Percentiles rank a stretch among this genome's conserved stretches.
phyloP scores from a whole-genome alignment of 805 yeast species.

The Ogataea methylovora region DNA sequence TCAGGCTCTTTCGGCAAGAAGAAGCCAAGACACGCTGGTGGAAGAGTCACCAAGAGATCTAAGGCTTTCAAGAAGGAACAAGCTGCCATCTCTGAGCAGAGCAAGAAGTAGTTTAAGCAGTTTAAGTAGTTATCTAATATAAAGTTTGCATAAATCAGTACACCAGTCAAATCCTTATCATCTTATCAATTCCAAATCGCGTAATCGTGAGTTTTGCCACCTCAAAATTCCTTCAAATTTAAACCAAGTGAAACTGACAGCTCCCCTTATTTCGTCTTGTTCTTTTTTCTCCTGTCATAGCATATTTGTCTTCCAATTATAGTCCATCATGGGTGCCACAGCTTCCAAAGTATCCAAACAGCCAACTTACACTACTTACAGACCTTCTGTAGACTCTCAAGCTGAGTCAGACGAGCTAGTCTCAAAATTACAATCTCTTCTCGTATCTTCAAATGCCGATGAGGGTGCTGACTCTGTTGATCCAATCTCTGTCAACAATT shows the following conservation, averaged over 20 bases:
- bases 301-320: not conserved
- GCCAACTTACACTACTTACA: constrained; percentile 10
- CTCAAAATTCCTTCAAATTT: too few species aligned
- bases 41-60: constrained; percentile 44
- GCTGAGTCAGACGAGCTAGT: constrained; percentile 23
- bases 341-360: constrained; percentile 13
- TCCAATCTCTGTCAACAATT: constrained; percentile 26
- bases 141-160: too few species aligned
- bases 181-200: too few species aligned
- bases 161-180: too few species aligned
- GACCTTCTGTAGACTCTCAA: constrained; percentile 6
- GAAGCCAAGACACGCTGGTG: constrained; percentile 51
- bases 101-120: too few species aligned
- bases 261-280: not conserved
- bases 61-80: constrained; percentile 28
- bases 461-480: constrained; percentile 4
- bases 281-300: not conserved
- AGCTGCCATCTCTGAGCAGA: not conserved
- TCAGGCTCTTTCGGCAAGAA: constrained; percentile 31
- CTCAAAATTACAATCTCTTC: constrained; percentile 20
- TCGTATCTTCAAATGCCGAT: constrained; percentile 4
- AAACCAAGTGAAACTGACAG: too few species aligned
- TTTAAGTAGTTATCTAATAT: too few species aligned
- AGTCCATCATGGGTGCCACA: constrained; percentile 17
- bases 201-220: too few species aligned